Conservation (phyloP, 306 rosid genomes). For the Albizia julibrissin region DNA sequence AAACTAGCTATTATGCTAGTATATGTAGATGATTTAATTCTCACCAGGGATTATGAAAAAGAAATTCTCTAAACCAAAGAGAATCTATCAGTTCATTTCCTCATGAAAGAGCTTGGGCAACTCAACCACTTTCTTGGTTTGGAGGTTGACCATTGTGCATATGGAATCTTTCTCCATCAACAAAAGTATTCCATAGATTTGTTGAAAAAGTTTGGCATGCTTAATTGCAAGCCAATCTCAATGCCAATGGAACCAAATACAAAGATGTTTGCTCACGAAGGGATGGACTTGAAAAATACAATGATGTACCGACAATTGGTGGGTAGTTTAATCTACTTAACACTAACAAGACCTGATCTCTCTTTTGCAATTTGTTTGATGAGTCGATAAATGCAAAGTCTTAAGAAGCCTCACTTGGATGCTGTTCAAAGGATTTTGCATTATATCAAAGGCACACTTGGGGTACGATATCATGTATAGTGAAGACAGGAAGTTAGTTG, state of each 20-base stretch:
- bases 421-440: neutral
- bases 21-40: neutral
- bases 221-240: neutral
- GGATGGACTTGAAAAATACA: neutral
- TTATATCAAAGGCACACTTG: neutral
- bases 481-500: neutral
- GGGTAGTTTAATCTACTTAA: neutral
- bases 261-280: neutral
- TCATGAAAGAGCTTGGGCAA: neutral
- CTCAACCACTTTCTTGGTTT: neutral
- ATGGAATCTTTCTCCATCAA: neutral
- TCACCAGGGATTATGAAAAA: neutral
- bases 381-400: neutral
- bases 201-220: neutral
- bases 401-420: neutral
- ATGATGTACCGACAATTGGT: neutral
- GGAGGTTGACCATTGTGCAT: neutral
- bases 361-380: too few relatives aligned
- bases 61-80: neutral
- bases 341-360: neutral
- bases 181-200: neutral
- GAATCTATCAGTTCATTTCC: neutral
- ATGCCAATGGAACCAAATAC: neutral
- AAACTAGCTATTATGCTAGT: neutral
- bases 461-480: neutral